Percentiles rank a stretch among this genome's conserved stretches.
These are phyloP conservation scores for Spirogloea muscicola DNA, from an alignment of 139 green algal genomes.

Conservation along the genomic window DNA sequence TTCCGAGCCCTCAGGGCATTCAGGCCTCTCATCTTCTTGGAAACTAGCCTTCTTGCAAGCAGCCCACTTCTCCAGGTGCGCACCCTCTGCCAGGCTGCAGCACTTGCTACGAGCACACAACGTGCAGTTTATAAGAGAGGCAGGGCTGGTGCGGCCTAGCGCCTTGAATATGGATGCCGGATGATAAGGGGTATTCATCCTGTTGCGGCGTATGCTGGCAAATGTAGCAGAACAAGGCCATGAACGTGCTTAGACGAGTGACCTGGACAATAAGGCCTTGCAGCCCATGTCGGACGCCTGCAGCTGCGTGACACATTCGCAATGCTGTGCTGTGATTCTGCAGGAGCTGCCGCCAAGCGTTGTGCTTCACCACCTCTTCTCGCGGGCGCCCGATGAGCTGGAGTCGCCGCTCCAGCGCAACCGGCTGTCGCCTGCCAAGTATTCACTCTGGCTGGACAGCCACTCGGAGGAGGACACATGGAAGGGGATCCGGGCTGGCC, in stretches of 20 bases:
- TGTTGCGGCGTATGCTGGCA: background rate
- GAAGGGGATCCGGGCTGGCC: constrained; percentile 26
- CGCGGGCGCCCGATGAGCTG: constrained; percentile 60
- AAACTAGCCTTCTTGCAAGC: constrained; percentile 29
- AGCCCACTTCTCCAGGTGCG: constrained; percentile 42
- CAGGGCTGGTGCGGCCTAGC: too few species aligned
- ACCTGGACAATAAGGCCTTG: background rate
- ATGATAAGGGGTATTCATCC: background rate
- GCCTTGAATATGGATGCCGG: too few species aligned
- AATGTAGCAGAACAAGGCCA: too few species aligned
- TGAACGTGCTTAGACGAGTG: background rate
- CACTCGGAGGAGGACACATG: constrained; percentile 44
- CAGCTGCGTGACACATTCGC: background rate
- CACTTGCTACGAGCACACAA: too few species aligned
- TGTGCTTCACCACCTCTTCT: constrained; percentile 84
- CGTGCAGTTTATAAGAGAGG: too few species aligned
- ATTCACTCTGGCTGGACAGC: constrained; percentile 87
- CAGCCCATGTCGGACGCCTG: background rate
- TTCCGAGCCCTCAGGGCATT: constrained; percentile 66
- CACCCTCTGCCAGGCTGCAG: too few species aligned
- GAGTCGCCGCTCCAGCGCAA: constrained; percentile 69
- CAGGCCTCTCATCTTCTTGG: constrained; percentile 63
- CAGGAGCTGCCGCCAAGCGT: constrained; percentile 66
- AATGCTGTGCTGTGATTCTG: constrained; percentile 38
- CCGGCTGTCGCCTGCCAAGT: constrained; percentile 69